Conservation (phyloP, 352 stramenopile genomes). For the Pilasporangium apinafurcum region DNA sequence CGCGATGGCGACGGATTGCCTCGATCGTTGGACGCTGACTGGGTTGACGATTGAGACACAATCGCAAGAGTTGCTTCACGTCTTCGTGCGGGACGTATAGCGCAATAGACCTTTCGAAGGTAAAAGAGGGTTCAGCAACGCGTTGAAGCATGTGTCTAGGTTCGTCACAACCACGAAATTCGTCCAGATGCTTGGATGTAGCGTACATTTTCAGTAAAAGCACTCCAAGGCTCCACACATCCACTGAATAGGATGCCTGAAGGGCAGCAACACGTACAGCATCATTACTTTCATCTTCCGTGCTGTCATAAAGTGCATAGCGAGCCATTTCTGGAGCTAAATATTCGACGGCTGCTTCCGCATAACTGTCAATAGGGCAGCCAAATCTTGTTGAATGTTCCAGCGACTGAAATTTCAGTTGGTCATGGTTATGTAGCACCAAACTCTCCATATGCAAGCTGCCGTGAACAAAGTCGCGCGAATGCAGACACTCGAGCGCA, state of each 20-base stretch:
- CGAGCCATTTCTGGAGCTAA: slow-evolving; percentile 41
- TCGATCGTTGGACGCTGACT: slow-evolving; percentile 31
- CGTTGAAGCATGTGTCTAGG: slow-evolving; percentile 26
- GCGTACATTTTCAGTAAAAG: slow-evolving; percentile 54
- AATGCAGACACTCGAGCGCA: slow-evolving; percentile 38
- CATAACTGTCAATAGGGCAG: slow-evolving; percentile 7
- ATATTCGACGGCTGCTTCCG: slow-evolving; percentile 20
- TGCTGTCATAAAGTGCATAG: slow-evolving; percentile 15
- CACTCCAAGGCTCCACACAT: slow-evolving; percentile 58
- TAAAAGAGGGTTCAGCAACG: slow-evolving; percentile 14
- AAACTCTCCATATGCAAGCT: slow-evolving; percentile 34
- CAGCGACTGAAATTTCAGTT: slow-evolving; percentile 41
- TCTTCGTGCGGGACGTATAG: slow-evolving; percentile 38
- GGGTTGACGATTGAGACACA: slow-evolving; percentile 31
- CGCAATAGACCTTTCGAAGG: slow-evolving; percentile 42
- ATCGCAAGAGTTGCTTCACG: slow-evolving; percentile 29
- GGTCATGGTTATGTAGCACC: slow-evolving; percentile 23
- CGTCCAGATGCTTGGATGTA: slow-evolving; percentile 29
- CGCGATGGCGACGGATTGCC: slow-evolving; percentile 22
- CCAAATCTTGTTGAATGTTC: slow-evolving; percentile 35
- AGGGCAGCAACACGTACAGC: slow-evolving; percentile 1
- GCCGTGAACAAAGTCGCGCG: slow-evolving; percentile 44
- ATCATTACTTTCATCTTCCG: slow-evolving; percentile 3
- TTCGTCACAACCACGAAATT: slow-evolving; percentile 30
- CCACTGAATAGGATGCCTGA: slow-evolving; percentile 27